phyloP scores from a whole-genome alignment of 331 rosid genomes.

The Ulmus americana region DNA sequence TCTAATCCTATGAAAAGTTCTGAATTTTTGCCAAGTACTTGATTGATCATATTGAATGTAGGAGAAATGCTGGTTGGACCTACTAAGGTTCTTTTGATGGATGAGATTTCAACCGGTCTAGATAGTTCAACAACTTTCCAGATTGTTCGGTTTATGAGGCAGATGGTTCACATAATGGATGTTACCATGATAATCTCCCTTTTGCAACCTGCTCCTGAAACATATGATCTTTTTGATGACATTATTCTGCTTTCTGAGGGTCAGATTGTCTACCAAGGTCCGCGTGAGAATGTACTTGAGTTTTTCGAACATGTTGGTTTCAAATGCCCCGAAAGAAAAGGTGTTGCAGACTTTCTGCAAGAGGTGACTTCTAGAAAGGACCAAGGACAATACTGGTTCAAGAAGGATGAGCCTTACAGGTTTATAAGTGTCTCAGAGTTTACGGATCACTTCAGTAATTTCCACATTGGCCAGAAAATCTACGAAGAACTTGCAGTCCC shows the following conservation, averaged over 20 bases:
- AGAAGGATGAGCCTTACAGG: slow-evolving; percentile 30
- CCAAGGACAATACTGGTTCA: slow-evolving; percentile 53
- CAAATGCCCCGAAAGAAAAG: slow-evolving; percentile 61
- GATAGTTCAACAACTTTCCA: slow-evolving; percentile 60
- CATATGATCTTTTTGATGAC: slow-evolving; percentile 53
- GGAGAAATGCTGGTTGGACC: slow-evolving; percentile 72
- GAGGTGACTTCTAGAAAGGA: slow-evolving; percentile 58
- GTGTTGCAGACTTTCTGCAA: slow-evolving; percentile 52
- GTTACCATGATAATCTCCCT: slow-evolving; percentile 51
- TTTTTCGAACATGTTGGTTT: slow-evolving; percentile 48
- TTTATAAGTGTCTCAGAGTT: slow-evolving; percentile 35
- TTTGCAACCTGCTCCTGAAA: slow-evolving; percentile 59
- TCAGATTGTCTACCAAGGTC: slow-evolving; percentile 56
- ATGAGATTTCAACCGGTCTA: slow-evolving; percentile 57
- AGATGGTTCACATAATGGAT: slow-evolving; percentile 48
- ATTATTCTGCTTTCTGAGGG: slow-evolving; percentile 16
- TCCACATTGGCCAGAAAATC: slow-evolving; percentile 34
- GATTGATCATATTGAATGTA: slow-evolving; percentile 17
- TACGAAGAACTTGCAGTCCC: slow-evolving; percentile 35
- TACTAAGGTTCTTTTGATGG: slow-evolving; percentile 51
- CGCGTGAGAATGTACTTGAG: slow-evolving; percentile 35
- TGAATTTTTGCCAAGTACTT: no score
- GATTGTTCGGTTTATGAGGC: slow-evolving; percentile 49
- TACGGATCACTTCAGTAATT: slow-evolving; percentile 29
- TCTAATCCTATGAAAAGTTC: background rate